Base-by-base conservation (phyloP, 2,329 filamentous ascomycete genomes). In the Colletotrichum cereale region DNA sequence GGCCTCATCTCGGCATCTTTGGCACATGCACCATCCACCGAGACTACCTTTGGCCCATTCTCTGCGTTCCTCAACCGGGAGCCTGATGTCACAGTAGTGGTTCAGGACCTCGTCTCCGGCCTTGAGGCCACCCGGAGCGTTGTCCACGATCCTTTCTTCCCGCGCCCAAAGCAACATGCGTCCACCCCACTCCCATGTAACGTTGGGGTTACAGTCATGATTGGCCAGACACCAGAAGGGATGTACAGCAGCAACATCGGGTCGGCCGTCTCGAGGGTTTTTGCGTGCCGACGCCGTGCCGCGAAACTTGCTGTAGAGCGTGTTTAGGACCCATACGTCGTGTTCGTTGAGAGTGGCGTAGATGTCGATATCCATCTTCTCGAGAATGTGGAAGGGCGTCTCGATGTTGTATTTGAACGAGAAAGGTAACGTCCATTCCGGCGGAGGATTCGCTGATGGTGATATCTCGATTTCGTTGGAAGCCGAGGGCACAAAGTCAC, bases 211-310 rank as follows among this genome's bases (percentile, higher is more conserved):
- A 82, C 96, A 99, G 80, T 95, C 94, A 80, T 99, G 96, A 78
- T 99, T 99, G 36, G 96, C 95, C 38, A 98, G 86, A 82, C 95
- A 98, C 95, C 96, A 99, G 76, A 97, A 90, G 2, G 96, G 95
- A 82, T 98, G 95, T 36, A 98, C 95, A 36, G 96, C 96, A 36
- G 94, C 94, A 5, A 97, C 92, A 77, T 98, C 96, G 0, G 96
- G 96, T 12, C 93, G 90, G 3, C 95, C 93, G 73, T 96, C 93
- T 75, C 89, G 88, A 0, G 87, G 87, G 73, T 89, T 94, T 75
- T 96, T 91, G 48, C 93, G 89, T 5, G 95, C 96, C 2, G 94
- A 97, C 0, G 96, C 96, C 0, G 95, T 97, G 63, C 94, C 96
- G 31, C 96, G 90, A 80, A 98, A 97, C 80, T 98, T 98, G 74